Evolutionary conservation across 306 rosid genomes (phyloP).

Genomic region (Sesbania bispinosa): DNA sequence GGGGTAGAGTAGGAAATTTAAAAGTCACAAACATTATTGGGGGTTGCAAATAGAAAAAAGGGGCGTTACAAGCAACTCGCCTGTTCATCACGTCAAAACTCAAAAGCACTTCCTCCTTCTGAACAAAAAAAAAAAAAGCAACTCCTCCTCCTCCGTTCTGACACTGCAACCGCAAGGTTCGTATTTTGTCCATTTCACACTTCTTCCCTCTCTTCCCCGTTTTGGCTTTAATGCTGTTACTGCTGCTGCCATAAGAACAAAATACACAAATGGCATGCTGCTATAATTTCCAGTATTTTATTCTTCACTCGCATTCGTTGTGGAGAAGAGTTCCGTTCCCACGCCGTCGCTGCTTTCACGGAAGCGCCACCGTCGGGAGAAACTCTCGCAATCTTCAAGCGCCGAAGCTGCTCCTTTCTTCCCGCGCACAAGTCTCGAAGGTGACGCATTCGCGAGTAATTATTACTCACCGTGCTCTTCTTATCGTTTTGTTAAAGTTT

Average conservation of each 20-base stretch:
- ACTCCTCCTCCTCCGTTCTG: background rate
- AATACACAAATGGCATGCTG: constrained; percentile 45
- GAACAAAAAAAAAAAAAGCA: too few relatives aligned
- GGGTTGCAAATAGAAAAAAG: too few relatives aligned
- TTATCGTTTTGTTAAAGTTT: background rate
- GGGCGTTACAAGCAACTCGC: too few relatives aligned
- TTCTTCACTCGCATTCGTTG: constrained; percentile 33
- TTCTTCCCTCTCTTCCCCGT: background rate
- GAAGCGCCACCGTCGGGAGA: background rate
- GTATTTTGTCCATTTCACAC: background rate
- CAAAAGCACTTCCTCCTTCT: too few relatives aligned
- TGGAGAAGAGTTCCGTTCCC: constrained; percentile 30
- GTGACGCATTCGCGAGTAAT: background rate
- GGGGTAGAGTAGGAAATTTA: too few relatives aligned
- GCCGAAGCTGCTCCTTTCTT: constrained; percentile 24
- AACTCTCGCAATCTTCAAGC: constrained; percentile 13
- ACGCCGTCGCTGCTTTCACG: constrained; percentile 9
- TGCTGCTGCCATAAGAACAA: background rate
- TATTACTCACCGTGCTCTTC: background rate
- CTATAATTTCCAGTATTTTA: constrained; percentile 13
- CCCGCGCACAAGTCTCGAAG: constrained; percentile 26
- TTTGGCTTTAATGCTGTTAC: constrained; percentile 10
- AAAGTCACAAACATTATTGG: too few relatives aligned
- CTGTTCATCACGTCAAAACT: too few relatives aligned
- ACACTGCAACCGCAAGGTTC: background rate